These are phyloP conservation scores for Penicillium sp. DNA, from an alignment of 2,329 filamentous ascomycete genomes.

Conservation along the genomic window DNA sequence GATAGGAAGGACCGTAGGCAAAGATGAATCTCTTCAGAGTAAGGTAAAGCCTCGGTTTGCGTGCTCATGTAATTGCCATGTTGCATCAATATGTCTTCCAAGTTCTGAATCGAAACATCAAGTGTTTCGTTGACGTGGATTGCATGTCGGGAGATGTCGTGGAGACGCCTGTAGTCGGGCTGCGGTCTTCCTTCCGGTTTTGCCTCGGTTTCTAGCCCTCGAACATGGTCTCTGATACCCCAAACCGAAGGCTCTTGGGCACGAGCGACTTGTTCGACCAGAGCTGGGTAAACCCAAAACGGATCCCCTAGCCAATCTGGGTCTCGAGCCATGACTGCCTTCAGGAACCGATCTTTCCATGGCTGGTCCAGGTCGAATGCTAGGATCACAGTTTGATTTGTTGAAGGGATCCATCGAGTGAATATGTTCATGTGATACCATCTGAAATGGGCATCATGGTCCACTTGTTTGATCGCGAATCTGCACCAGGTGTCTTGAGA, in stretches of 20 bases:
- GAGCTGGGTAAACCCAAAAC: constrained; percentile 18
- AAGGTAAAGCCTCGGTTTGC: neutral
- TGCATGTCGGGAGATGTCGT: constrained; percentile 35
- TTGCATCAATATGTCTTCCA: constrained; percentile 25
- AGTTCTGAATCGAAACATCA: constrained; percentile 25
- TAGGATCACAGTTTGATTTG: constrained; percentile 20
- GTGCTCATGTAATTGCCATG: constrained; percentile 12
- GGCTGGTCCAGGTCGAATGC: constrained; percentile 10
- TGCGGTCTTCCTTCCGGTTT: constrained; percentile 9
- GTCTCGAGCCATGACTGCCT: neutral
- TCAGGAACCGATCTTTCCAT: neutral
- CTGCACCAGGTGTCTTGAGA: constrained; percentile 8
- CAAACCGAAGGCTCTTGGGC: constrained; percentile 31
- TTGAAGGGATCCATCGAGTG: constrained; percentile 15
- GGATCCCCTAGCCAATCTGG: constrained; percentile 14
- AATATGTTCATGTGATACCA: constrained; percentile 8
- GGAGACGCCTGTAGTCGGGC: constrained; percentile 26
- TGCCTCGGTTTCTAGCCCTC: constrained; percentile 24
- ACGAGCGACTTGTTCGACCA: constrained; percentile 20
- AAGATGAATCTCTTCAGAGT: constrained; percentile 18
- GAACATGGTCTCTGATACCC: constrained; percentile 28
- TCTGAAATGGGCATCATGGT: neutral
- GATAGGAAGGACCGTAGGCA: constrained; percentile 26
- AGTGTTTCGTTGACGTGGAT: constrained; percentile 36
- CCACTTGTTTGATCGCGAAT: constrained; percentile 5